A percentile compares a stretch with the other conserved stretches of the same genome.
Conservation (phyloP, 345 rosid genomes). For the Raphanus raphanistrum region DNA sequence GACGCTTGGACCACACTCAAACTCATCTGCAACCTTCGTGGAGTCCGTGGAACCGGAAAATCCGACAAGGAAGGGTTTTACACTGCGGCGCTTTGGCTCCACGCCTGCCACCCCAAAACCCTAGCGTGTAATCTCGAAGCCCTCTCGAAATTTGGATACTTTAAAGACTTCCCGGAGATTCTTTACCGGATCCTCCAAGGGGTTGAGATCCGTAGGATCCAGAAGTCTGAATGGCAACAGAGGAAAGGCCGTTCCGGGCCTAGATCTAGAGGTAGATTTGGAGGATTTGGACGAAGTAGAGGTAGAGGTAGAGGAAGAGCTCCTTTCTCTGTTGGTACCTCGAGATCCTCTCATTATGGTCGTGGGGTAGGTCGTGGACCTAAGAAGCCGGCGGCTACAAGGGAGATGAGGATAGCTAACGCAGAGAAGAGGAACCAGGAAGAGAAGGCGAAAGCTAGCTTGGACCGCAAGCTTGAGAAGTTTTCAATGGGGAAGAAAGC, state of each 20-base stretch:
- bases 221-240: conserved; percentile 43
- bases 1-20: conserved; percentile 57
- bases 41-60: conserved; percentile 68
- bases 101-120: conserved; percentile 56
- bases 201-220: conserved; percentile 40
- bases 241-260: conserved; percentile 23
- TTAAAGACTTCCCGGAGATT: conserved; percentile 67
- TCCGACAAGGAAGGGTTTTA: conserved; percentile 68
- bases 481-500: conserved; percentile 47
- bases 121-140: conserved; percentile 52
- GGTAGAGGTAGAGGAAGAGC: neutral
- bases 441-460: conserved; percentile 50
- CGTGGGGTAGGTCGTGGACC: neutral
- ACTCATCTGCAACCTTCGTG: conserved; percentile 64
- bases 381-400: conserved; percentile 13
- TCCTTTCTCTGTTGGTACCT: neutral
- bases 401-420: conserved; percentile 18
- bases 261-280: neutral
- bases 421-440: conserved; percentile 23
- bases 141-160: conserved; percentile 51
- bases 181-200: conserved; percentile 61
- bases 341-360: neutral
- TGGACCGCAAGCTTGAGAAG: conserved; percentile 40
- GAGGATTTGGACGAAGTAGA: neutral
- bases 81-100: conserved; percentile 60